These are phyloP conservation scores for Forsythia suspensa DNA, from an alignment of 257 asterid species.

Conservation along the genomic window DNA sequence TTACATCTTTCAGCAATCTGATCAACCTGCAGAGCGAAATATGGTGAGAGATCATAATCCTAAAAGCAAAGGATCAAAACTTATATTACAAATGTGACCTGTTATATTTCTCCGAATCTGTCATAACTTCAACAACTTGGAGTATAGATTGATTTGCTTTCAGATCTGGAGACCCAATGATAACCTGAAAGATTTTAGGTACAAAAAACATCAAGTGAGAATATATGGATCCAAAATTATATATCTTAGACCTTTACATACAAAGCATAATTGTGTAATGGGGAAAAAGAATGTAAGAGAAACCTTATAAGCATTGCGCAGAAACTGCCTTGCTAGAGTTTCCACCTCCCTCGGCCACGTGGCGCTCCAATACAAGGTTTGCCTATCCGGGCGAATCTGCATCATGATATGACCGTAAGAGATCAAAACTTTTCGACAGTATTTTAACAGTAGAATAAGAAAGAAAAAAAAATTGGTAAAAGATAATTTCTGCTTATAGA, in stretches of 20 bases:
- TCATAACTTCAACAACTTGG: slow-evolving; percentile 75
- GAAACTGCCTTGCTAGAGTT: slow-evolving; percentile 79
- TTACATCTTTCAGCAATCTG: slow-evolving; percentile 68
- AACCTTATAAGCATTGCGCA: slow-evolving; percentile 83
- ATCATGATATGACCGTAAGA: slow-evolving; percentile 13
- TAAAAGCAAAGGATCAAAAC: not conserved
- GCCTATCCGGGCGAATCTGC: slow-evolving; percentile 95
- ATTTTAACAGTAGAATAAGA: too few species aligned
- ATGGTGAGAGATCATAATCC: slow-evolving; percentile 26
- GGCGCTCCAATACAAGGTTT: slow-evolving; percentile 97
- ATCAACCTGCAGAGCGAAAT: slow-evolving; percentile 56
- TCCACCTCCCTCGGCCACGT: slow-evolving; percentile 98
- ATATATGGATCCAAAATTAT: not conserved
- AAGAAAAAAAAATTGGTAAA: not conserved
- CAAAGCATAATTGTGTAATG: not conserved
- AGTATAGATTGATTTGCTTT: slow-evolving; percentile 85
- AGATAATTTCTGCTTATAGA: not conserved
- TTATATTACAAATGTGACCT: slow-evolving; percentile 44
- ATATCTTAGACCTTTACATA: not conserved
- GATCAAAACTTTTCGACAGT: slow-evolving; percentile 8
- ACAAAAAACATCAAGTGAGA: not conserved
- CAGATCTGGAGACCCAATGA: slow-evolving; percentile 73
- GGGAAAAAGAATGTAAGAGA: slow-evolving; percentile 15
- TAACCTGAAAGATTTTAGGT: slow-evolving; percentile 47
- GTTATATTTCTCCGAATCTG: slow-evolving; percentile 84